A percentile compares a stretch with the other conserved stretches of the same genome.
These are phyloP conservation scores for Gleditsia sinensis DNA, from an alignment of 306 rosid genomes.

Conservation along the genomic window DNA sequence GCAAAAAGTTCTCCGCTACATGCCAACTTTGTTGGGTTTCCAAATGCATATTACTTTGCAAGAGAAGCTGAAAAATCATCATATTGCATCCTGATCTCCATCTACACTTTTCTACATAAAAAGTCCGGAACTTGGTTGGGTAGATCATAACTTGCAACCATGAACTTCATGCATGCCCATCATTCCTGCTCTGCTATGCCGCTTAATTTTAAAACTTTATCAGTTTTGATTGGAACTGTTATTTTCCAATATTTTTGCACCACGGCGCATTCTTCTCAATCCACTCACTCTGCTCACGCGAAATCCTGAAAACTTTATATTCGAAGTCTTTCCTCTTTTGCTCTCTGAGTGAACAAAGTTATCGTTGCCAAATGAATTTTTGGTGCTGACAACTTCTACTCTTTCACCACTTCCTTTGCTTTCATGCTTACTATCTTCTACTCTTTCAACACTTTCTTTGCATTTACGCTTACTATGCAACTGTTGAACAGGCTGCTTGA, in stretches of 20 bases:
- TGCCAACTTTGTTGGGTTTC: conserved; percentile 6
- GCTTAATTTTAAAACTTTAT: neutral
- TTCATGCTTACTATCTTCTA: conserved; percentile 11
- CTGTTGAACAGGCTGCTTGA: conserved; percentile 35
- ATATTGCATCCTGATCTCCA: conserved; percentile 6
- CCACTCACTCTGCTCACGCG: conserved; percentile 47
- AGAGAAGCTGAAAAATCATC: conserved; percentile 6
- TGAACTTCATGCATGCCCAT: conserved; percentile 2
- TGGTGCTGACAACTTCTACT: conserved; percentile 1
- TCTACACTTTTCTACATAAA: conserved; percentile 4
- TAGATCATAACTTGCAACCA: conserved; percentile 26
- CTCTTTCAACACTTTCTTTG: no score
- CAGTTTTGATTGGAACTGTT: conserved; percentile 29
- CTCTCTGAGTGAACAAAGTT: conserved; percentile 24
- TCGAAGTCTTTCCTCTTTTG: conserved; percentile 31
- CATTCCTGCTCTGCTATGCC: conserved; percentile 6
- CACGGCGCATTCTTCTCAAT: conserved; percentile 47
- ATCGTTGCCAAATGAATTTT: conserved; percentile 13
- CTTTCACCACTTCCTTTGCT: conserved; percentile 41
- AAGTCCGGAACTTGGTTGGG: neutral
- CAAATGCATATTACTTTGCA: neutral
- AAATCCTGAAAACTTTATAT: conserved; percentile 34
- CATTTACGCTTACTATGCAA: conserved; percentile 17
- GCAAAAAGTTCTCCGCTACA: neutral
- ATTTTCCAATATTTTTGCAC: conserved; percentile 52